phyloP scores from a whole-genome alignment of 2,329 filamentous ascomycete species.

The Aureobasidium pullulans region DNA sequence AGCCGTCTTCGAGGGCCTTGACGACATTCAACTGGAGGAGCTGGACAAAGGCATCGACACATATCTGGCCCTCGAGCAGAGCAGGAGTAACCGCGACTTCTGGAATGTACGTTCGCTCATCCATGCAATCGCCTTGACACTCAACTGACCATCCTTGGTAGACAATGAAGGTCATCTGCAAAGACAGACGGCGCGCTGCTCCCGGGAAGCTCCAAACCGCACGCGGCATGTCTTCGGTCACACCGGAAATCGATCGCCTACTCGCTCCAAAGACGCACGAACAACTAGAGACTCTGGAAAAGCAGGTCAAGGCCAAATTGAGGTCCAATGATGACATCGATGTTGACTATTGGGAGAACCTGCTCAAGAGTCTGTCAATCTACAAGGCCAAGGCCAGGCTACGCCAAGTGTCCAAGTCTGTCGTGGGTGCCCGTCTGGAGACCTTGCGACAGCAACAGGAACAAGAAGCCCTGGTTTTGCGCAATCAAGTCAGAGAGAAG shows the following conservation, averaged over 20 bases:
- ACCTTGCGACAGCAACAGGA: constrained; percentile 60
- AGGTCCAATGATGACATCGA: constrained; percentile 87
- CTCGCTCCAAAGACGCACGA: constrained; percentile 77
- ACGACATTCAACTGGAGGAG: constrained; percentile 59
- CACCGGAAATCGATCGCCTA: constrained; percentile 80
- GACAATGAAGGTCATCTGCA: constrained; percentile 77
- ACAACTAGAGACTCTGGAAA: constrained; percentile 79
- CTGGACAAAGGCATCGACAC: constrained; percentile 75
- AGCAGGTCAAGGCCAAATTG: constrained; percentile 79
- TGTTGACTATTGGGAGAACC: constrained; percentile 94
- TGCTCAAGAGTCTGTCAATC: constrained; percentile 73
- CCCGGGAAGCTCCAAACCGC: constrained; percentile 53
- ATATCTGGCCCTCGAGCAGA: constrained; percentile 74
- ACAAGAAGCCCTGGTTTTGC: constrained; percentile 52
- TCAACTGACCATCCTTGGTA: constrained; percentile 27
- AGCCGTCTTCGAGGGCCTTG: constrained; percentile 68
- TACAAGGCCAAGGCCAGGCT: constrained; percentile 90
- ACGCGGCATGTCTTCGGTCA: constrained; percentile 73
- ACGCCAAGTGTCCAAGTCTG: constrained; percentile 66
- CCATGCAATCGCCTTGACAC: background rate
- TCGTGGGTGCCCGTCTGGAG: constrained; percentile 62
- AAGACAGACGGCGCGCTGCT: constrained; percentile 60
- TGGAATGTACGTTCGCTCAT: constrained; percentile 56
- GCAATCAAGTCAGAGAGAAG: constrained; percentile 1
- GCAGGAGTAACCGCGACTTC: constrained; percentile 71